Percentiles rank a stretch among this genome's conserved stretches.
Conservation (phyloP, 2,329 filamentous ascomycete species). For the Fusarium liriodendri region DNA sequence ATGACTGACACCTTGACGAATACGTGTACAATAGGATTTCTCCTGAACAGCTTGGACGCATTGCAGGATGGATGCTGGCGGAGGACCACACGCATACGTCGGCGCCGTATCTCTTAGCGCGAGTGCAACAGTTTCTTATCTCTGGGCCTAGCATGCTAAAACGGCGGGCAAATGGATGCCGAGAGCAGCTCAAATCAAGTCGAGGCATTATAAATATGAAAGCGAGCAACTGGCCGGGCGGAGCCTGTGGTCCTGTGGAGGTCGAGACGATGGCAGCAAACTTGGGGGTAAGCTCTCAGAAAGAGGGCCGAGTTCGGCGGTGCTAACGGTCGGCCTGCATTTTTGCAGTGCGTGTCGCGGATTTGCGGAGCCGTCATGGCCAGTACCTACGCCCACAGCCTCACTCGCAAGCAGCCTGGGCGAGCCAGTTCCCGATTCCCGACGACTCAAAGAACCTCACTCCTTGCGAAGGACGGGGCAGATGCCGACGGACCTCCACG, state of each 20-base stretch:
- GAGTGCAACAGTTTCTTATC: slow-evolving; percentile 38
- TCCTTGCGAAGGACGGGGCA: slow-evolving; percentile 16
- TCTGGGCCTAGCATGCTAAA: slow-evolving; percentile 30
- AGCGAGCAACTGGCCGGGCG: slow-evolving; percentile 37
- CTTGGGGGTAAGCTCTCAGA: slow-evolving; percentile 16
- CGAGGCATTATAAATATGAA: slow-evolving; percentile 46
- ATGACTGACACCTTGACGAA: slow-evolving; percentile 10
- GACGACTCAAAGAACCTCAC: slow-evolving; percentile 13
- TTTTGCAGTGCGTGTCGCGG: slow-evolving; percentile 22
- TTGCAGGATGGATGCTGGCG: slow-evolving; percentile 17
- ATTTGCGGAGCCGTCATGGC: slow-evolving; percentile 34
- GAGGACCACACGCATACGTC: slow-evolving; percentile 14
- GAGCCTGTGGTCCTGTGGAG: slow-evolving; percentile 36
- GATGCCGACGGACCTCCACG: slow-evolving; percentile 24
- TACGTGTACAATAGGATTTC: not conserved
- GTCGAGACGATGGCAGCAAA: slow-evolving; percentile 9
- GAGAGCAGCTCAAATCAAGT: slow-evolving; percentile 40
- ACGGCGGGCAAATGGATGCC: slow-evolving; percentile 30
- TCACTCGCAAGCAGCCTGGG: slow-evolving; percentile 9
- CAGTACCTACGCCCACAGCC: slow-evolving; percentile 9
- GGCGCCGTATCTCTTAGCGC: slow-evolving; percentile 38
- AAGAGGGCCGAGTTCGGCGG: slow-evolving; percentile 39
- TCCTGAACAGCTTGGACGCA: slow-evolving; percentile 15
- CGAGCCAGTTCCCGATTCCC: slow-evolving; percentile 34
- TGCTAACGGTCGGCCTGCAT: slow-evolving; percentile 24